Evolutionary conservation across 305 asterid species (phyloP).

Genomic region (Fraxinus dipetala): DNA sequence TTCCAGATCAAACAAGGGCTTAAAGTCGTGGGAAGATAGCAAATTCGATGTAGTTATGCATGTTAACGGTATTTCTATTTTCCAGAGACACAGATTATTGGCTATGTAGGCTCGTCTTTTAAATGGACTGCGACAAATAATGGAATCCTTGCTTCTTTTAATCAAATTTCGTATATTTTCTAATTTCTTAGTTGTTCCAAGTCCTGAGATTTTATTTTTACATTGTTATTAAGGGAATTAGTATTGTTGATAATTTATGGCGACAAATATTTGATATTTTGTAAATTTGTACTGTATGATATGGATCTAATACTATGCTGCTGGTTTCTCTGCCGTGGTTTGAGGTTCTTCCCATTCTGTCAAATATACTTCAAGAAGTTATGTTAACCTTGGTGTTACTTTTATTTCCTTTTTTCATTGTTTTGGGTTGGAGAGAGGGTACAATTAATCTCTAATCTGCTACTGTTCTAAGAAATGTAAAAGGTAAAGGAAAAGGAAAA

Average conservation of each 20-base stretch:
- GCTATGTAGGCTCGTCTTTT: background rate
- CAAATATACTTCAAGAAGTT: background rate
- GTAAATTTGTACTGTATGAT: background rate
- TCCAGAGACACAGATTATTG: background rate
- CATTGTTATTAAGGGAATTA: background rate
- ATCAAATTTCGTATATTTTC: background rate
- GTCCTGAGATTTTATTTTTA: background rate
- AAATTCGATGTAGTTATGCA: background rate
- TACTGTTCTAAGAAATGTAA: background rate
- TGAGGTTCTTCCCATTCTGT: background rate
- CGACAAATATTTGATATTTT: background rate
- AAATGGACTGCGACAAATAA: background rate
- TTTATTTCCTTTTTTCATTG: background rate
- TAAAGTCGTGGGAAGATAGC: background rate
- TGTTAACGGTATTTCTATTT: background rate
- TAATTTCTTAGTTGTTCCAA: background rate
- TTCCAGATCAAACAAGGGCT: background rate
- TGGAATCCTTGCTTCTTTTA: background rate
- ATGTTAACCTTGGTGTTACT: background rate
- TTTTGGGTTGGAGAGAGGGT: background rate
- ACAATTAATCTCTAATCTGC: background rate
- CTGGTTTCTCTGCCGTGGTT: background rate
- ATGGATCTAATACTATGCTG: background rate
- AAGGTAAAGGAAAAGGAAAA: background rate
- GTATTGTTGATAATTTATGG: background rate